Base-by-base conservation (phyloP, 768 basidiomycete genomes). In the Lactifluus piperatus region DNA sequence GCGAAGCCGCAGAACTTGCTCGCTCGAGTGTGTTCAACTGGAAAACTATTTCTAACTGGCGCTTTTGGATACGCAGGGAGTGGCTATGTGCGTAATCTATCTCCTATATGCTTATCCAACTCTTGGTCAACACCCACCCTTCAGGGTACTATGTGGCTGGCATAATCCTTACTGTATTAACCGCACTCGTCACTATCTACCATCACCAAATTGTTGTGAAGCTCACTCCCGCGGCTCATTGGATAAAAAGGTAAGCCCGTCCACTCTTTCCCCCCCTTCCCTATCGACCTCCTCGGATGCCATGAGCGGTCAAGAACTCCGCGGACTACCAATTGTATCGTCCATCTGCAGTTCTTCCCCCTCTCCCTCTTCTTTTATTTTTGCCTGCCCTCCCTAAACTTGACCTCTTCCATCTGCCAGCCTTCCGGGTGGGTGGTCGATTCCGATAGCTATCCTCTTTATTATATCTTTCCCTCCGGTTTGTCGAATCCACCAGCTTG, bases 391-490 rank as follows among this genome's bases (percentile, higher is more conserved):
- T 24, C n/a, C 1, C 11, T 48, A 47, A 26, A 54, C 47, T 10
- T 30, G 32, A 37, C 0, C 55, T 51, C 47, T 26, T 50, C 1
- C 58, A 13, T 64, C 39, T 37, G 5, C 47, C 51, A 86, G 84
- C 3, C 58, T 84, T 13, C 68, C 72, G 27, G 75, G 72, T 54
- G 90, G 88, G 32, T 91, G 83, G 83, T 68, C 84, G 4, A 86
- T 93, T 29, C 90, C 91, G 1, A 88, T 94, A 54, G 89, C 71
- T 44, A 75, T 93, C 53, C 76, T 93, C 36, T 91, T 93, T 68
- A 77, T 94, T 61, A 80, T 94, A 29, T 91, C 90, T 0, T 92
- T 94, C 68, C 91, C 91, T 57, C 91, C 91, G 0, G 83, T 86
- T 64, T 54, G 77, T 71, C 20, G n/a, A 36, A 6, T 18, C 27